Conservation (phyloP, 352 stramenopile species). For the Pythium brachiatum region DNA sequence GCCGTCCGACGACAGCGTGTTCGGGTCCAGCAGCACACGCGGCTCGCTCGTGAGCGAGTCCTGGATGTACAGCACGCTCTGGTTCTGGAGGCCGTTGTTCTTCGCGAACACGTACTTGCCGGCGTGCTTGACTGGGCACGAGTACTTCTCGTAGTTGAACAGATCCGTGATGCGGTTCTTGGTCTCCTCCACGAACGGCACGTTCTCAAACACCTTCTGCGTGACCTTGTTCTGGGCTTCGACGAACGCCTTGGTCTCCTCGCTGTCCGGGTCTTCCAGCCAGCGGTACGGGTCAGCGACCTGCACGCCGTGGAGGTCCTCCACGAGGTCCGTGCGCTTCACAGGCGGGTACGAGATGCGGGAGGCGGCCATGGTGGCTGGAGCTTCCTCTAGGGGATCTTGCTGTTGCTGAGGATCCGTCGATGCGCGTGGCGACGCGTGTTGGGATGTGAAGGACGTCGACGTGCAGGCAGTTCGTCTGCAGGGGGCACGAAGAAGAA, state of each 20-base stretch:
- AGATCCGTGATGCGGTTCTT: slow-evolving; percentile 78
- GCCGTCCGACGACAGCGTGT: slow-evolving; percentile 65
- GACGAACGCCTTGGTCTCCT: slow-evolving; percentile 82
- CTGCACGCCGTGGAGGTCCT: slow-evolving; percentile 54
- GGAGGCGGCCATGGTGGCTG: neutral
- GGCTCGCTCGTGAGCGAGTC: slow-evolving; percentile 58
- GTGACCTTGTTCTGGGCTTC: slow-evolving; percentile 70
- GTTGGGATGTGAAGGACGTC: slow-evolving; percentile 14
- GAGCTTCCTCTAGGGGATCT: neutral
- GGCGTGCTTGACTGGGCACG: slow-evolving; percentile 66
- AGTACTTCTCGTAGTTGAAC: slow-evolving; percentile 90
- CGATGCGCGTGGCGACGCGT: slow-evolving; percentile 11
- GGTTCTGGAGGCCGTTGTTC: slow-evolving; percentile 88
- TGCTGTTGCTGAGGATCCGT: neutral
- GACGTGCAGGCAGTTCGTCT: slow-evolving; percentile 19
- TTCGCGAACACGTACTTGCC: slow-evolving; percentile 84
- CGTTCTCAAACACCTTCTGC: slow-evolving; percentile 55
- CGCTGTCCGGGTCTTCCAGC: slow-evolving; percentile 74
- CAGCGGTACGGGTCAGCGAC: slow-evolving; percentile 73
- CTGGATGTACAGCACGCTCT: slow-evolving; percentile 88
- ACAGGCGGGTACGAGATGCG: slow-evolving; percentile 48
- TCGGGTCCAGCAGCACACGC: slow-evolving; percentile 80
- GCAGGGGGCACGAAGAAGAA: slow-evolving; percentile 11
- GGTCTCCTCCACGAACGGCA: slow-evolving; percentile 70
- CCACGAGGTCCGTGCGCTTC: slow-evolving; percentile 41